Base-by-base conservation (phyloP, 2,329 filamentous ascomycete genomes). In the Clonostachys byssicola region DNA sequence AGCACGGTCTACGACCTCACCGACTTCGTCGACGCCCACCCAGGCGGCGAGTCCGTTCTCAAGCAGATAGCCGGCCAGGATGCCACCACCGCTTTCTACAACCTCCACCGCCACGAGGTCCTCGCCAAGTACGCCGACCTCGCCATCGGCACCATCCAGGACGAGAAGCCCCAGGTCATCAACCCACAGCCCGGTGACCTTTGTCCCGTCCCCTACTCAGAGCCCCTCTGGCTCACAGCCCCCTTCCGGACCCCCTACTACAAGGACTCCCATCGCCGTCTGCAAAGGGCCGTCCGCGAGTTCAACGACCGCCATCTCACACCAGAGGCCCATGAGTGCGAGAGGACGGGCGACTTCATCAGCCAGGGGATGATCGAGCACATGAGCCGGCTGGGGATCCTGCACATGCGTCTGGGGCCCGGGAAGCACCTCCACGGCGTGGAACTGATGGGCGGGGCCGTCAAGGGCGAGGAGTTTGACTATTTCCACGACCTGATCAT, bases 71-170 rank as follows among this genome's bases (percentile, higher is more conserved):
- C 88, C 33, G 90, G 90, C 52, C 78, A 82, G 54, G 90, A 95
- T 61, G 89, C 89, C 44, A 95, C 90, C 3, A 72, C 78, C 35
- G 86, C 86, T 48, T 95, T 95, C 68, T 95, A 95, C 80, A 95
- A 95, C 73, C 83, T 96, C 46, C 91, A 96, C 71, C 78, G 90
- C 23, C 89, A 95, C 56, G 90, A 95, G 67, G 88, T 95, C n/a
- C 78, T 95, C 12, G 73, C 83, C 51, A 91, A 91, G 65, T 95
- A 95, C 74, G 70, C 77, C 42, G 75, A 80, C 57, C 78, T 95
- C 16, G 86, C 81, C 66, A 78, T 95, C 56, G 90, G 90, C 59
- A 88, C 81, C 13, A 65, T 95, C 60, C 72, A 82, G 54, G 86
- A 82, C 66, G 89, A 95, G 72, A 84, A 77, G 59, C 78, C 89